phyloP scores from a whole-genome alignment of 352 stramenopile genomes.

The Phytopythium ostracodes region DNA sequence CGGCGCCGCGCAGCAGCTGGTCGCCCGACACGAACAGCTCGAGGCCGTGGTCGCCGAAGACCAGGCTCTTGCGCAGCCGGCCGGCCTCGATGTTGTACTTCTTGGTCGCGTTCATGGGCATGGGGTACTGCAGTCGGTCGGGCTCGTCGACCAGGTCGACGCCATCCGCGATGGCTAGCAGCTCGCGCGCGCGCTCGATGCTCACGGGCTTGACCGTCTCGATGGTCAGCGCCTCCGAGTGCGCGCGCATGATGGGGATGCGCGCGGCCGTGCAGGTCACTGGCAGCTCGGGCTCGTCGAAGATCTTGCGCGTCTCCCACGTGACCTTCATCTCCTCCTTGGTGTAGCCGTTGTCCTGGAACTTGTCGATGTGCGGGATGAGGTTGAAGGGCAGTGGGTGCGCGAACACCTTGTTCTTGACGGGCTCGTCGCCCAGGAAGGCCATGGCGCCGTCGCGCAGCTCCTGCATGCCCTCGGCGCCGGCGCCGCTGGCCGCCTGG shows the following conservation, averaged over 20 bases:
- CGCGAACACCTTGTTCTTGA: constrained; percentile 93
- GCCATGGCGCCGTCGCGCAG: constrained; percentile 86
- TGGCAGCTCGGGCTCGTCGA: constrained; percentile 76
- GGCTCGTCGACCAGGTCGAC: constrained; percentile 94
- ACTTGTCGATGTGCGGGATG: constrained; percentile 99
- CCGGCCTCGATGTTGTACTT: constrained; percentile 98
- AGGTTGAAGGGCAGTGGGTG: constrained; percentile 98
- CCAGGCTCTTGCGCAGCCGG: constrained; percentile 90
- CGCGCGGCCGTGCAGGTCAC: constrained; percentile 94
- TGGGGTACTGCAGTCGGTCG: constrained; percentile 89
- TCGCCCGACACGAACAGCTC: constrained; percentile 98
- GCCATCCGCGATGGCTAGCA: constrained; percentile 86
- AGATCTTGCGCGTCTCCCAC: constrained; percentile 99
- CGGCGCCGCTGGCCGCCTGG: constrained; percentile 91
- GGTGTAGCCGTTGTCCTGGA: constrained; percentile 98
- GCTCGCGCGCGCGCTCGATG: constrained; percentile 73
- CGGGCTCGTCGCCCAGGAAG: constrained; percentile 65
- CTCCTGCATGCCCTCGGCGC: constrained; percentile 94
- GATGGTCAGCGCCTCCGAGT: constrained; percentile 96
- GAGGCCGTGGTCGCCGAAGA: constrained; percentile 95
- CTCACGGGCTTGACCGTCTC: constrained; percentile 91
- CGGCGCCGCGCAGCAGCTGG: constrained; percentile 95
- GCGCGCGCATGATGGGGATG: constrained; percentile 95
- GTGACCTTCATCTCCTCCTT: constrained; percentile 99
- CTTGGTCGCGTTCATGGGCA: constrained; percentile 96